Conservation (phyloP, 805 yeast species). For the Saccharomycopsis schoenii region DNA sequence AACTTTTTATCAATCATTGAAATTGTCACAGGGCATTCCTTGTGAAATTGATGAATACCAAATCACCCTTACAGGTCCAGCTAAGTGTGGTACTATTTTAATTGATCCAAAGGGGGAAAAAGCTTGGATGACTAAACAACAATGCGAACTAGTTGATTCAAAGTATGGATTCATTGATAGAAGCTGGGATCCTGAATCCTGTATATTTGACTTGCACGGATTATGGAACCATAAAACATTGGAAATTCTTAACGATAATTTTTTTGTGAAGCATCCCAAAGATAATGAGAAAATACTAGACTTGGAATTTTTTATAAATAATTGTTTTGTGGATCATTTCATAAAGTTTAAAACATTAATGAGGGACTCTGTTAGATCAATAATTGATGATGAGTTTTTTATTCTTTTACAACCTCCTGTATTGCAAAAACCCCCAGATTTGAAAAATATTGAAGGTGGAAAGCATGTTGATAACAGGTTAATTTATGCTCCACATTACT, state of each 20-base stretch:
- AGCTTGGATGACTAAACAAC: conserved; percentile 58
- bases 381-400: conserved; percentile 33
- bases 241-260: conserved; percentile 38
- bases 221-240: conserved; percentile 53
- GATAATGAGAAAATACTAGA: conserved; percentile 32
- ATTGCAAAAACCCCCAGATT: conserved; percentile 61
- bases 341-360: conserved; percentile 37
- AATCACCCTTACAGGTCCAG: conserved; percentile 70
- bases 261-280: conserved; percentile 35
- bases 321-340: conserved; percentile 57
- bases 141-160: conserved; percentile 43
- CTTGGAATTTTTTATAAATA: conserved; percentile 50
- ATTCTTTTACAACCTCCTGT: conserved; percentile 77
- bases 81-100: conserved; percentile 41
- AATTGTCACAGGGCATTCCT: conserved; percentile 69
- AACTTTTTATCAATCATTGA: conserved; percentile 62
- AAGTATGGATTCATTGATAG: conserved; percentile 45
- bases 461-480: conserved; percentile 51
- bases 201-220: conserved; percentile 73
- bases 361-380: conserved; percentile 29
- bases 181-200: conserved; percentile 62
- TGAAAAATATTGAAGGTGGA: conserved; percentile 33
- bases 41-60: conserved; percentile 60
- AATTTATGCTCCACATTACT: conserved; percentile 80
- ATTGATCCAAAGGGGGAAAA: conserved; percentile 58